Evolutionary conservation across 805 yeast genomes (phyloP).

Genomic region (Geotrichum ghanense): DNA sequence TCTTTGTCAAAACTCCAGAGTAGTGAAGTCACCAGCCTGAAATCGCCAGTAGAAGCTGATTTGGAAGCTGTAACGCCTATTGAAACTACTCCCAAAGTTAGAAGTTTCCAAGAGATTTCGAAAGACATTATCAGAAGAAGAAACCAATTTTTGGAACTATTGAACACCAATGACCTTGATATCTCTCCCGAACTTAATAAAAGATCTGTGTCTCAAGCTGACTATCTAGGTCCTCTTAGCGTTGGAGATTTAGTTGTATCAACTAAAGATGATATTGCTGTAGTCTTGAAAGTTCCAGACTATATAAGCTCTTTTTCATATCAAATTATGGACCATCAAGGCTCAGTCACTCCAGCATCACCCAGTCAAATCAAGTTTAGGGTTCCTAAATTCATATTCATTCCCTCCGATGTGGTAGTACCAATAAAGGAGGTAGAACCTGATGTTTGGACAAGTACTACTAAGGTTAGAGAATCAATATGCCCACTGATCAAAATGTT

Average conservation of each 20-base stretch:
- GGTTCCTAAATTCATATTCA: not conserved
- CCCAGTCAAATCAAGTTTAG: not conserved
- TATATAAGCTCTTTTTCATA: not conserved
- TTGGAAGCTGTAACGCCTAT: no score
- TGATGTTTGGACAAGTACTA: slow-evolving; percentile 1
- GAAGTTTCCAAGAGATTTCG: not conserved
- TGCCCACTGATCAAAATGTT: slow-evolving; percentile 1
- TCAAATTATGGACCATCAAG: not conserved
- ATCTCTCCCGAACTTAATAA: not conserved
- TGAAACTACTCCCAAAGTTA: no score
- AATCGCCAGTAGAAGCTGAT: no score
- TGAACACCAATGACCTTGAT: not conserved
- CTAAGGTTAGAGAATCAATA: not conserved
- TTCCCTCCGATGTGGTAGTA: not conserved
- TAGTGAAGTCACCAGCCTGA: no score
- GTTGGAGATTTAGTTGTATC: not conserved
- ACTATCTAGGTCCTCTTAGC: not conserved
- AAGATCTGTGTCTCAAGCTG: not conserved
- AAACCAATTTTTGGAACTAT: not conserved
- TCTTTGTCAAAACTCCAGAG: no score
- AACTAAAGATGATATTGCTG: slow-evolving; percentile 1
- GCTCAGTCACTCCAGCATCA: not conserved
- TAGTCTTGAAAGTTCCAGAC: not conserved
- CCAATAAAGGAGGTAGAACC: not conserved
- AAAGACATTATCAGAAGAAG: not conserved